phyloP scores from a whole-genome alignment of 805 yeast species.

The Saccharomycopsis amapae region DNA sequence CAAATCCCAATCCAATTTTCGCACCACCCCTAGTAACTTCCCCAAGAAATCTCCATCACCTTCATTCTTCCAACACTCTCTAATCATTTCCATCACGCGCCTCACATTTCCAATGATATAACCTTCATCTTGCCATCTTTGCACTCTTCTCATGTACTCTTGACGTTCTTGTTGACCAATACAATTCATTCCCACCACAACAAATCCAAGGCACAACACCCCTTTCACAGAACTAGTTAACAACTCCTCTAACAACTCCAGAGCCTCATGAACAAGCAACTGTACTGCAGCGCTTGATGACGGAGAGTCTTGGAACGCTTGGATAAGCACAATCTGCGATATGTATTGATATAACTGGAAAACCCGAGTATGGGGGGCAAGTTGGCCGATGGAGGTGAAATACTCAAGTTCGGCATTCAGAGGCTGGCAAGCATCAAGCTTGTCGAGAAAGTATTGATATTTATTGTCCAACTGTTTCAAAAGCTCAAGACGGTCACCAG shows the following conservation, averaged over 20 bases:
- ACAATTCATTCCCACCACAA: conserved; percentile 13
- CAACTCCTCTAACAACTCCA: conserved; percentile 4
- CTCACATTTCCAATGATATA: conserved; percentile 13
- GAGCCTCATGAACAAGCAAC: conserved; percentile 1
- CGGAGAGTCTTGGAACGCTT: not conserved
- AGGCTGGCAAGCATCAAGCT: conserved; percentile 1
- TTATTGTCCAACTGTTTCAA: not conserved
- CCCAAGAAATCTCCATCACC: not conserved
- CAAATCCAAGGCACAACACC: conserved; percentile 14
- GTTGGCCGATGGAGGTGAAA: conserved; percentile 5
- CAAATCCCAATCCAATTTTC: conserved; percentile 10
- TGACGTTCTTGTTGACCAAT: not conserved
- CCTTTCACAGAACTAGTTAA: conserved; percentile 10
- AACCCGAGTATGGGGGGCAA: conserved; percentile 4
- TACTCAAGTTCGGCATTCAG: conserved; percentile 1
- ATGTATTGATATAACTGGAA: conserved; percentile 13
- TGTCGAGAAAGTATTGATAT: not conserved
- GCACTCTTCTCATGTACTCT: conserved; percentile 1
- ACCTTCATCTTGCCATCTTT: not conserved
- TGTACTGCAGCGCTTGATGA: conserved; percentile 9
- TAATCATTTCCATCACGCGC: conserved; percentile 3
- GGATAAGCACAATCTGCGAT: conserved; percentile 2
- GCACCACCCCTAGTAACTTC: conserved; percentile 4
- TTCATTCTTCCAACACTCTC: conserved; percentile 9
- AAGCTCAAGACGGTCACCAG: not conserved